phyloP scores from a whole-genome alignment of 352 stramenopile genomes.

The Globisporangium emineosum region DNA sequence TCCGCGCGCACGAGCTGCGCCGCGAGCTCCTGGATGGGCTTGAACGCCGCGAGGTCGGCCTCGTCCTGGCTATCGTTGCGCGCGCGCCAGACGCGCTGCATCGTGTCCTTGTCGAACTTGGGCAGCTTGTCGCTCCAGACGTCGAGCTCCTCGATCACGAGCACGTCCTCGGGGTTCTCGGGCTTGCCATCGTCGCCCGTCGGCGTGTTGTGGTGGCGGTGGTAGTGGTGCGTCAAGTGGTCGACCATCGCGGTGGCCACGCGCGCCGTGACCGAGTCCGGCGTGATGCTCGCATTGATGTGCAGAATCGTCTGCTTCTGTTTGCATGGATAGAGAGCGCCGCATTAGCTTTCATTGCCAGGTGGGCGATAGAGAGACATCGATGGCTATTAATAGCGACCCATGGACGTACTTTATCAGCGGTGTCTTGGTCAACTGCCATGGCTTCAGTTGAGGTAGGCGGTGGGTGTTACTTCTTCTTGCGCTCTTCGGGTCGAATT shows the following conservation, averaged over 20 bases:
- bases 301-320: constrained; percentile 77
- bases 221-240: constrained; percentile 73
- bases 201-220: constrained; percentile 34
- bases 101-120: constrained; percentile 70
- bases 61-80: constrained; percentile 60
- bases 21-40: constrained; percentile 58
- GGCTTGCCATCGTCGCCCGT: constrained; percentile 13
- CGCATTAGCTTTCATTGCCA: background rate
- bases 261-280: constrained; percentile 62
- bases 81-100: constrained; percentile 65
- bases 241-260: constrained; percentile 67
- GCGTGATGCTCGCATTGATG: constrained; percentile 76
- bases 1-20: constrained; percentile 66
- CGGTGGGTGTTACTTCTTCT: background rate
- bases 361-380: background rate
- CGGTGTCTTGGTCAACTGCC: constrained; percentile 7
- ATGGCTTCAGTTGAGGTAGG: constrained; percentile 1
- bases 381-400: background rate
- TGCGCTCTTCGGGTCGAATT: background rate
- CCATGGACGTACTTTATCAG: constrained; percentile 5
- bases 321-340: background rate
- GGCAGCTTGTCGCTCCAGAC: constrained; percentile 59
- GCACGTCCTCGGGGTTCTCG: constrained; percentile 40
- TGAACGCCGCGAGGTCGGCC: constrained; percentile 51
- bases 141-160: constrained; percentile 69